A percentile compares a stretch with the other conserved stretches of the same genome.
Evolutionary conservation across 148 eudicot genomes (phyloP).

Genomic region (Rhododendron vialii): DNA sequence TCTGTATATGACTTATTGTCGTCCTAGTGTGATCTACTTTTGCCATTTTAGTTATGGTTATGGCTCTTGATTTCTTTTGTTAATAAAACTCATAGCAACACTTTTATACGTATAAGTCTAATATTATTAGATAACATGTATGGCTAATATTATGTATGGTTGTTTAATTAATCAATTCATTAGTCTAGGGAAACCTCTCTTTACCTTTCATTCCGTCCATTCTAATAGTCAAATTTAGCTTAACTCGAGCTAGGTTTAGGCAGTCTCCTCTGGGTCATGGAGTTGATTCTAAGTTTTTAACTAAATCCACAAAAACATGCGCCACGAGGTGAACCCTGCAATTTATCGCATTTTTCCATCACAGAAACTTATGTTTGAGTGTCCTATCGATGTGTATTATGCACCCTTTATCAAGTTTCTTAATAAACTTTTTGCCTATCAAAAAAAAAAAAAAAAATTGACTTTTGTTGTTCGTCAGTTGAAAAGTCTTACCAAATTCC

Average conservation of each 20-base stretch:
- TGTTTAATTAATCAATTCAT: background rate
- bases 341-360: background rate
- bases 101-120: background rate
- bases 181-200: background rate
- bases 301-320: background rate
- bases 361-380: background rate
- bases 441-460: too few species aligned
- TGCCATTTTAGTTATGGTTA: background rate
- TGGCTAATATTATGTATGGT: background rate
- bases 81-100: background rate
- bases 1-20: background rate
- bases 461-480: background rate
- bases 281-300: background rate
- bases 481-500: background rate
- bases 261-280: background rate
- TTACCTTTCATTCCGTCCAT: background rate
- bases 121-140: background rate
- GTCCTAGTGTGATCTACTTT: background rate
- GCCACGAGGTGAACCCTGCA: background rate
- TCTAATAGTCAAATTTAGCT: background rate
- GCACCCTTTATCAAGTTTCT: too few species aligned
- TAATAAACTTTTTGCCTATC: too few species aligned
- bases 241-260: background rate
- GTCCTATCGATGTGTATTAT: background rate
- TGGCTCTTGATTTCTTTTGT: background rate